phyloP scores from a whole-genome alignment of 805 yeast species.

The Scheffersomyces coipomensis region DNA sequence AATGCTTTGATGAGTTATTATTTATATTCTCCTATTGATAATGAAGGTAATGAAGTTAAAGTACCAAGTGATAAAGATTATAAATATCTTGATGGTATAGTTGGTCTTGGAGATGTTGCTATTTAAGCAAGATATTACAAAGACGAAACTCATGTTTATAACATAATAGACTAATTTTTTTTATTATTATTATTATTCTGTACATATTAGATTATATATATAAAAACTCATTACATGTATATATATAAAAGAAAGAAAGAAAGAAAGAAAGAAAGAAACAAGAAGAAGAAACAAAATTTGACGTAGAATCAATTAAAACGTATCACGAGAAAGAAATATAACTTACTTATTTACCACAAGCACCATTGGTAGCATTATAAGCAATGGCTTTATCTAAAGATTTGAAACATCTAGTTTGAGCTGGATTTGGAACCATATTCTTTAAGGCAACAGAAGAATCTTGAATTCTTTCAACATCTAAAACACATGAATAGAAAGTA shows the following conservation, averaged over 20 bases:
- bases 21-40: slow-evolving; percentile 75
- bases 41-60: slow-evolving; percentile 38
- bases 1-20: slow-evolving; percentile 91
- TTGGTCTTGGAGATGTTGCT: slow-evolving; percentile 45
- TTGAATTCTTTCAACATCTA: slow-evolving; percentile 7
- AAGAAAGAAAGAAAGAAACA: background rate
- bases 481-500: slow-evolving; percentile 9
- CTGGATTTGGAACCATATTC: slow-evolving; percentile 9
- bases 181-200: too few species aligned
- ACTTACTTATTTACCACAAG: slow-evolving; percentile 7
- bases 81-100: slow-evolving; percentile 38
- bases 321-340: background rate
- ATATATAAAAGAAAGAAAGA: background rate
- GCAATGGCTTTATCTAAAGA: slow-evolving; percentile 4
- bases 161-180: too few species aligned
- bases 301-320: background rate
- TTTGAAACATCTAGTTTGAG: slow-evolving; percentile 11
- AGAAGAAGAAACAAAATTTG: background rate
- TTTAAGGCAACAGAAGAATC: slow-evolving; percentile 7
- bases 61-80: slow-evolving; percentile 60
- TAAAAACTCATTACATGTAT: too few species aligned
- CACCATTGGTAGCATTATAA: slow-evolving; percentile 6
- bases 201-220: too few species aligned
- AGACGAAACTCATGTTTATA: too few species aligned
- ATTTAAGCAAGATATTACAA: too few species aligned